Evolutionary conservation across 2,329 filamentous ascomycete genomes (phyloP).

Genomic region (Davidsoniella australis): DNA sequence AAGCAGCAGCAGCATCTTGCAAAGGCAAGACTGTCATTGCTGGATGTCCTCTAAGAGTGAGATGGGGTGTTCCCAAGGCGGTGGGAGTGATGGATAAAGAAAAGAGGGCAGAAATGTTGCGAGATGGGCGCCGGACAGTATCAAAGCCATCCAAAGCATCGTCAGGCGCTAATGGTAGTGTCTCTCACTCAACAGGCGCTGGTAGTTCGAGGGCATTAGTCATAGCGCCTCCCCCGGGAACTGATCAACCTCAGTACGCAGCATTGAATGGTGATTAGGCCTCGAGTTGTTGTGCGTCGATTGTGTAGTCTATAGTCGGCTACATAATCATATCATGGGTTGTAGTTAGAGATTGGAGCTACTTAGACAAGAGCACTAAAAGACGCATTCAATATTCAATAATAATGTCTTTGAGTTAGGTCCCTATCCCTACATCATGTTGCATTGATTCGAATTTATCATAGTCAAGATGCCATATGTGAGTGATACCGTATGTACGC

Average conservation of each 20-base stretch:
- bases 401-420: too few species aligned
- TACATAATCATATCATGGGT: background rate
- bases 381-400: too few species aligned
- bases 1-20: slow-evolving; percentile 67
- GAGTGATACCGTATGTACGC: too few species aligned
- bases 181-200: background rate
- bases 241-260: slow-evolving; percentile 62
- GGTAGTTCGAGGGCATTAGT: slow-evolving; percentile 16
- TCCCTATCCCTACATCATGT: too few species aligned
- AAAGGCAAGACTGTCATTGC: slow-evolving; percentile 80
- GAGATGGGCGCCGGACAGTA: slow-evolving; percentile 37
- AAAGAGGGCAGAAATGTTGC: slow-evolving; percentile 62
- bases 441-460: too few species aligned
- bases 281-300: too few species aligned
- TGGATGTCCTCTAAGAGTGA: slow-evolving; percentile 74
- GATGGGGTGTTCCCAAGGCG: slow-evolving; percentile 86
- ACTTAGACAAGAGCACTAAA: too few species aligned
- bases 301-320: too few species aligned
- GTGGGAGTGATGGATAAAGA: slow-evolving; percentile 84
- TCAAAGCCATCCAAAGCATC: background rate
- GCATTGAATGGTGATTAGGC: slow-evolving; percentile 62
- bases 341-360: background rate
- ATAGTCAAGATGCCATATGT: too few species aligned
- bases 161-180: background rate
- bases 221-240: slow-evolving; percentile 58